Percentiles rank a stretch among this genome's conserved stretches.
Conservation (phyloP, 1,284 basidiomycete genomes). For the Malassezia brasiliensis region DNA sequence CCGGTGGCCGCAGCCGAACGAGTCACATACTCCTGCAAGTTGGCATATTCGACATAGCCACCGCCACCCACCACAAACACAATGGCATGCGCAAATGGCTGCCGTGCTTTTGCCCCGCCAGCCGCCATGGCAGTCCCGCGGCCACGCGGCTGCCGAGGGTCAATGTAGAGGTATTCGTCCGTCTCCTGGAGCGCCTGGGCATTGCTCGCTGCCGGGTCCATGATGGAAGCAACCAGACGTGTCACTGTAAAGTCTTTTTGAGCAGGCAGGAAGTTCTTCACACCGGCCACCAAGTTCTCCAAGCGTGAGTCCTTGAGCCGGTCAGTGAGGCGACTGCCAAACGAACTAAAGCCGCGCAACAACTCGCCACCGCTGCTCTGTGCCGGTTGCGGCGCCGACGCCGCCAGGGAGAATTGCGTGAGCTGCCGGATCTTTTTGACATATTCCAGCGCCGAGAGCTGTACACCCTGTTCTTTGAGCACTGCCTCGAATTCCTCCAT, state of each 20-base stretch:
- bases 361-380: conserved; percentile 57
- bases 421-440: conserved; percentile 85
- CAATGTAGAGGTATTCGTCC: conserved; percentile 88
- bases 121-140: conserved; percentile 17
- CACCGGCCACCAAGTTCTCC: conserved; percentile 90
- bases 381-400: conserved; percentile 61
- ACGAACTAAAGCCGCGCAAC: conserved; percentile 80
- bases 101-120: conserved; percentile 23
- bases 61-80: conserved; percentile 96
- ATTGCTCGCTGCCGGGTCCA: conserved; percentile 86
- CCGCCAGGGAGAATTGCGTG: conserved; percentile 83
- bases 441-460: conserved; percentile 82
- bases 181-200: conserved; percentile 62
- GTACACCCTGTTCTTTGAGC: conserved; percentile 52
- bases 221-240: conserved; percentile 82
- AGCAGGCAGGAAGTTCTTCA: conserved; percentile 93
- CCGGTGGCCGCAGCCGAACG: conserved; percentile 19
- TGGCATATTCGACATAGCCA: conserved; percentile 93
- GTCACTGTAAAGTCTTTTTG: conserved; percentile 90
- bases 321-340: conserved; percentile 75
- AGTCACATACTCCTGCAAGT: conserved; percentile 54
- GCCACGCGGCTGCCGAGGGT: conserved; percentile 55
- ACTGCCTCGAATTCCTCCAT: conserved; percentile 64
- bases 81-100: conserved; percentile 72
- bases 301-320: conserved; percentile 81